phyloP scores from a whole-genome alignment of 768 basidiomycete species.

The Termitomyces titanicus region DNA sequence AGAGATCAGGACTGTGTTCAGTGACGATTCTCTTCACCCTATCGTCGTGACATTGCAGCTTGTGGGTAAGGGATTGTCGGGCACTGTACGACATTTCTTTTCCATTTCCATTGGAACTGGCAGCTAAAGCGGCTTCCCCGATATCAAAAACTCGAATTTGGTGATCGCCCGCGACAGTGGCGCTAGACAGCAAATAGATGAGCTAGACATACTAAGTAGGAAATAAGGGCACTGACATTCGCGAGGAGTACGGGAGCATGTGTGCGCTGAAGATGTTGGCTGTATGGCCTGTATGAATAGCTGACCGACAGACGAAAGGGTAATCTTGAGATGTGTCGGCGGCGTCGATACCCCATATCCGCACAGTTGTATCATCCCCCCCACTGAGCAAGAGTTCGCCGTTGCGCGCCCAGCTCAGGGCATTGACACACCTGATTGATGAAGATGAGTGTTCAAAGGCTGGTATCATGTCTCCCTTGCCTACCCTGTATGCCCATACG shows the following conservation, averaged over 20 bases:
- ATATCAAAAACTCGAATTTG: constrained; percentile 81
- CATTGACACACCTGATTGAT: constrained; percentile 74
- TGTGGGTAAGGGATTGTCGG: constrained; percentile 43
- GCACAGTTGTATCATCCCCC: constrained; percentile 74
- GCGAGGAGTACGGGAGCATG: constrained; percentile 75
- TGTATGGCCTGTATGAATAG: constrained; percentile 77
- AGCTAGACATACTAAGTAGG: constrained; percentile 3
- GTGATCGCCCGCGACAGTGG: constrained; percentile 69
- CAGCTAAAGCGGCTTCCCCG: constrained; percentile 33
- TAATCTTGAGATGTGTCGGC: constrained; percentile 43
- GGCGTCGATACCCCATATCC: constrained; percentile 73
- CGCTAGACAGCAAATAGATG: constrained; percentile 34
- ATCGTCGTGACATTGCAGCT: constrained; percentile 65
- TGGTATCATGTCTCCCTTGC: constrained; percentile 9
- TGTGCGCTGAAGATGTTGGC: constrained; percentile 85
- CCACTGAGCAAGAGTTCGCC: constrained; percentile 66
- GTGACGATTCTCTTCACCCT: constrained; percentile 79
- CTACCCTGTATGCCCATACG: constrained; percentile 68
- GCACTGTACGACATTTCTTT: constrained; percentile 44
- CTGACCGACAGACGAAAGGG: constrained; percentile 60
- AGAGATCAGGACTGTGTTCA: constrained; percentile 73
- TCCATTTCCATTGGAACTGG: constrained; percentile 28
- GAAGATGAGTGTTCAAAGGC: neutral
- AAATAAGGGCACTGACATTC: constrained; percentile 52
- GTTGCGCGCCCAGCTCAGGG: constrained; percentile 66